These are phyloP conservation scores for Pelargonium citronellum DNA, from an alignment of 441 rosid species.

Conservation along the genomic window DNA sequence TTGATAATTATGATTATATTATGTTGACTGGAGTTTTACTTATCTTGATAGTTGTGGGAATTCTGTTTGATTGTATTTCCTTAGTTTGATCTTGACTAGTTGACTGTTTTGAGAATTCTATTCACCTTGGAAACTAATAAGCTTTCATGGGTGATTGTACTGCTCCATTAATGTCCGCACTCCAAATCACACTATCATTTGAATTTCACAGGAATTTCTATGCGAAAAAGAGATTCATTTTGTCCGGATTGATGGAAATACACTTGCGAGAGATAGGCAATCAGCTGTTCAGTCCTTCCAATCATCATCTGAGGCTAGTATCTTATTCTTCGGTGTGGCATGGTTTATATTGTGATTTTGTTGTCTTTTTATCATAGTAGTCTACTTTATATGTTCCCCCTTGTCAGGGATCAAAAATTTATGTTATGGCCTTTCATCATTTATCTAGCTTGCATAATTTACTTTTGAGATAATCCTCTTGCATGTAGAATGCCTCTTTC, in stretches of 20 bases:
- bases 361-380: not conserved
- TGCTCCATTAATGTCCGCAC: not conserved
- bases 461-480: not conserved
- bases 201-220: slow-evolving; percentile 56
- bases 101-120: not conserved
- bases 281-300: slow-evolving; percentile 69
- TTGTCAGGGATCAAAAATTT: not conserved
- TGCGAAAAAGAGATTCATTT: slow-evolving; percentile 77
- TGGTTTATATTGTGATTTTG: not conserved
- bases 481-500: not conserved
- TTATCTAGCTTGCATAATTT: not conserved
- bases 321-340: slow-evolving; percentile 20
- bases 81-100: not conserved
- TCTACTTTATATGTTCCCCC: not conserved
- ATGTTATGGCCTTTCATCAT: not conserved
- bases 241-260: slow-evolving; percentile 90
- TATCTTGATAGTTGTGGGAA: too few species aligned
- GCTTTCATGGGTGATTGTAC: not conserved
- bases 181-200: not conserved
- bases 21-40: too few species aligned
- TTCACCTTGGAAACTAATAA: not conserved
- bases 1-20: too few species aligned
- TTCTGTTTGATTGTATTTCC: not conserved
- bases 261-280: slow-evolving; percentile 83
- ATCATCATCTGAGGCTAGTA: slow-evolving; percentile 56